phyloP scores from a whole-genome alignment of 441 rosid species.

The Corymbia calophylla region DNA sequence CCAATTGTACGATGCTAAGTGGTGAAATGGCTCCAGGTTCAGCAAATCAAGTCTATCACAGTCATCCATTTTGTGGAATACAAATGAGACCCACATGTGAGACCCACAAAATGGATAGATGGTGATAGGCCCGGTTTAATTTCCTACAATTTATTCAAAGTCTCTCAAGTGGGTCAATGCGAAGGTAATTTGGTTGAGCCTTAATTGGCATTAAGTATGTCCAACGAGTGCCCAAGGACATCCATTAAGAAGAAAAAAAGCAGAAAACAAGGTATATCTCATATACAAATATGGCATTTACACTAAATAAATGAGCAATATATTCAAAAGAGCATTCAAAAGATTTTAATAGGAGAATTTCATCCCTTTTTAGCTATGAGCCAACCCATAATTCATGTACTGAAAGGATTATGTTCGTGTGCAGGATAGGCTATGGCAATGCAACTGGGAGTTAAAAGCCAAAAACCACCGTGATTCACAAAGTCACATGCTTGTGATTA shows the following conservation, averaged over 20 bases:
- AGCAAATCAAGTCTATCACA: neutral
- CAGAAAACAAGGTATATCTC: neutral
- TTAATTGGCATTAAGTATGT: neutral
- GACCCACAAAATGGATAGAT: neutral
- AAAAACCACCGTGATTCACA: too few species aligned
- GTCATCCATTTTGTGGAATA: neutral
- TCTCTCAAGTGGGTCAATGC: neutral
- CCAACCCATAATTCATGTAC: neutral
- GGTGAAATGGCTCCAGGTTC: neutral
- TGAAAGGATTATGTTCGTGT: neutral
- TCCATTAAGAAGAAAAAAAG: neutral
- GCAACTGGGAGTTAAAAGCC: too few species aligned
- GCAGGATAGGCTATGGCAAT: too few species aligned
- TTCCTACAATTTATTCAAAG: neutral
- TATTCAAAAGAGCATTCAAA: neutral
- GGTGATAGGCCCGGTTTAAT: neutral
- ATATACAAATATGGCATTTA: neutral
- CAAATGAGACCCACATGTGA: neutral
- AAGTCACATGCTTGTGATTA: too few species aligned
- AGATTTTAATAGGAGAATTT: neutral
- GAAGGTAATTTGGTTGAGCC: neutral
- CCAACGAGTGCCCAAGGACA: neutral
- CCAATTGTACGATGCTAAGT: neutral
- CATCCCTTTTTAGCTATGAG: neutral
- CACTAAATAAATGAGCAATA: neutral